These are phyloP conservation scores for Cyclotella kingstonii DNA, from an alignment of 108 stramenopile species.

Conservation along the genomic window DNA sequence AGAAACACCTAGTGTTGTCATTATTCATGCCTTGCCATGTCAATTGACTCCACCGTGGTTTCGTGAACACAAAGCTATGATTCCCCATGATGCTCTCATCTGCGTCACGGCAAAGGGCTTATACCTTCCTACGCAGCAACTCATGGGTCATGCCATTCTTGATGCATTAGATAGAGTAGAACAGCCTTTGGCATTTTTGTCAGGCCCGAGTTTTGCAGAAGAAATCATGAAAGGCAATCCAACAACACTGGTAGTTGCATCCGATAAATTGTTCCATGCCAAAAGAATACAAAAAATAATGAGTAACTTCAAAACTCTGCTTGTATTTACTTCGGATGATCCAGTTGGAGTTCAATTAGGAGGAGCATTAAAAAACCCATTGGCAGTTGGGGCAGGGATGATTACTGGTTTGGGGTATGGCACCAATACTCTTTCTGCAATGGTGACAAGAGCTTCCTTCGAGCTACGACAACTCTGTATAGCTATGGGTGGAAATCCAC, in stretches of 20 bases:
- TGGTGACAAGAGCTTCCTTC: constrained; percentile 70
- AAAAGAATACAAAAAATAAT: constrained; percentile 44
- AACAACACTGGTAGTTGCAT: constrained; percentile 80
- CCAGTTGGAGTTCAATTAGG: constrained; percentile 56
- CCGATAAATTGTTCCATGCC: constrained; percentile 54
- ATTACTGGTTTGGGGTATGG: constrained; percentile 77
- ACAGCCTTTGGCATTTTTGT: constrained; percentile 77
- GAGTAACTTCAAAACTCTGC: constrained; percentile 47
- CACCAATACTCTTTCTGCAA: constrained; percentile 83
- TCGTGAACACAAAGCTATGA: constrained; percentile 48
- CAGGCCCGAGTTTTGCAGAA: constrained; percentile 83
- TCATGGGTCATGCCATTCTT: constrained; percentile 64
- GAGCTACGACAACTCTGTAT: constrained; percentile 64
- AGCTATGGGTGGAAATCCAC: constrained; percentile 77
- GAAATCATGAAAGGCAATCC: constrained; percentile 82
- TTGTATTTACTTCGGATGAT: constrained; percentile 82
- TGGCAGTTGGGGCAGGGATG: constrained; percentile 87
- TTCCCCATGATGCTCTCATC: constrained; percentile 56
- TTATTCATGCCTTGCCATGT: constrained; percentile 79
- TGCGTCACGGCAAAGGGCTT: constrained; percentile 83
- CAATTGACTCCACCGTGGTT: constrained; percentile 69
- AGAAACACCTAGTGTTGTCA: constrained; percentile 35
- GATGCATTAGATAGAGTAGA: constrained; percentile 59
- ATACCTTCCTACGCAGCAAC: constrained; percentile 59
- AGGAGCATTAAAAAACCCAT: constrained; percentile 85